Conservation (phyloP, 2,329 filamentous ascomycete genomes). For the Apiospora saccharicola region DNA sequence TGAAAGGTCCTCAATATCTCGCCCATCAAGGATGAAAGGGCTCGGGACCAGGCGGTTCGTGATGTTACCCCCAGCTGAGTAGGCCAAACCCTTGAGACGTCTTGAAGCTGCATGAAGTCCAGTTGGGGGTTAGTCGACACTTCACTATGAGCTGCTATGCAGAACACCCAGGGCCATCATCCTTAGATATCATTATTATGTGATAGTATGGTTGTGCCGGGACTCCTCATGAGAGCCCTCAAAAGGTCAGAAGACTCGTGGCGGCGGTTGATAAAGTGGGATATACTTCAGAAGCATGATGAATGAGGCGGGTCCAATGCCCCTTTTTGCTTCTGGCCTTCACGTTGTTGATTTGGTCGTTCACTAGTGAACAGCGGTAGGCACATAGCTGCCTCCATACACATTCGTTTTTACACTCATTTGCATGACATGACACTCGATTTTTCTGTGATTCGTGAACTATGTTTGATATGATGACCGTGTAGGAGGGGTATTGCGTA, state of each 20-base stretch:
- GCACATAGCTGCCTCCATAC: background rate
- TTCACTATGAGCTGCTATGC: background rate
- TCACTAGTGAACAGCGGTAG: background rate
- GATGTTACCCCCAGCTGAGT: background rate
- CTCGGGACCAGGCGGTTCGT: background rate
- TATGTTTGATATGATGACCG: background rate
- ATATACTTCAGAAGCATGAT: slow-evolving; percentile 8
- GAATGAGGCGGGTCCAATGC: background rate
- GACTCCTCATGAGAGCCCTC: background rate
- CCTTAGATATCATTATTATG: slow-evolving; percentile 1
- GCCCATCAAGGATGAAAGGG: background rate
- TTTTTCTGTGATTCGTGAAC: background rate
- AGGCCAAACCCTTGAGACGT: background rate
- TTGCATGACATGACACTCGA: slow-evolving; percentile 21
- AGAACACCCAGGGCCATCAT: slow-evolving; percentile 1
- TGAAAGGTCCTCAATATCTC: background rate
- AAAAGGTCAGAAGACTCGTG: slow-evolving; percentile 1
- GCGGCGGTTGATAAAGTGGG: slow-evolving; percentile 1
- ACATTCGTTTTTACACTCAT: slow-evolving; percentile 37
- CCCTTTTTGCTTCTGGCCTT: slow-evolving; percentile 18
- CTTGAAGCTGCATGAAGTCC: background rate
- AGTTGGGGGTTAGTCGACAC: background rate
- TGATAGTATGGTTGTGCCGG: background rate
- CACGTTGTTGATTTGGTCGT: slow-evolving; percentile 9
- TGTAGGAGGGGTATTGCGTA: background rate